Percentiles rank a stretch among this genome's conserved stretches.
phyloP scores from a whole-genome alignment of 2,329 filamentous ascomycete genomes.

The Trichoderma sp. region DNA sequence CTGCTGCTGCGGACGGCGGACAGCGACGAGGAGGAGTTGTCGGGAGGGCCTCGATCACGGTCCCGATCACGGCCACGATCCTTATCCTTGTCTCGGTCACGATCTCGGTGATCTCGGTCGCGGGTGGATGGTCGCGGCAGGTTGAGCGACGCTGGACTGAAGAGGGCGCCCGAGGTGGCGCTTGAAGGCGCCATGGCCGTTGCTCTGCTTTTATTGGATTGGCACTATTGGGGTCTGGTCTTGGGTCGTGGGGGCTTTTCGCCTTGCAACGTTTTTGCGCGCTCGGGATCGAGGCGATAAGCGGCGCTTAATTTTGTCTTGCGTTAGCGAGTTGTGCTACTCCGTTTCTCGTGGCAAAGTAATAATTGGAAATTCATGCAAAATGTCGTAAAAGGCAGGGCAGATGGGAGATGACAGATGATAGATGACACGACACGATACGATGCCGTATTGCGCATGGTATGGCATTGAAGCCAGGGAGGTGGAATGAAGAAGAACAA shows the following conservation, averaged over 20 bases:
- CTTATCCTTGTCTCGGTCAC: neutral
- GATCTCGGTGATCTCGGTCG: slow-evolving; percentile 32
- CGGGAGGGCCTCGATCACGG: slow-evolving; percentile 34
- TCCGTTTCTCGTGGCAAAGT: neutral
- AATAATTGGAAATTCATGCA: neutral
- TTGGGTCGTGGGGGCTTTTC: neutral
- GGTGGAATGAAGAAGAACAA: neutral
- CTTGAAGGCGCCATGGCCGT: slow-evolving; percentile 11
- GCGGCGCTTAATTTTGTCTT: slow-evolving; percentile 11
- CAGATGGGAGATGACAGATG: neutral
- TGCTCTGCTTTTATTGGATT: neutral
- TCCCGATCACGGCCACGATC: neutral
- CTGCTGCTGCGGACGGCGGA: slow-evolving; percentile 32
- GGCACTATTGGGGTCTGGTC: neutral
- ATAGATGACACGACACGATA: neutral
- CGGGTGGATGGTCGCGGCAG: slow-evolving; percentile 38
- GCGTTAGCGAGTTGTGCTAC: slow-evolving; percentile 11
- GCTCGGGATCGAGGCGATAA: slow-evolving; percentile 8
- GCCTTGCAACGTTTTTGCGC: neutral
- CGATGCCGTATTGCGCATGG: neutral
- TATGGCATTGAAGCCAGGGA: neutral
- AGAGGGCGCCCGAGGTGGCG: slow-evolving; percentile 38
- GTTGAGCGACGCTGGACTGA: slow-evolving; percentile 33
- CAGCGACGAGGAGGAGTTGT: neutral
- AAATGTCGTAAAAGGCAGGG: neutral